phyloP scores from a whole-genome alignment of 768 basidiomycete genomes.

The Suillus alpinus region DNA sequence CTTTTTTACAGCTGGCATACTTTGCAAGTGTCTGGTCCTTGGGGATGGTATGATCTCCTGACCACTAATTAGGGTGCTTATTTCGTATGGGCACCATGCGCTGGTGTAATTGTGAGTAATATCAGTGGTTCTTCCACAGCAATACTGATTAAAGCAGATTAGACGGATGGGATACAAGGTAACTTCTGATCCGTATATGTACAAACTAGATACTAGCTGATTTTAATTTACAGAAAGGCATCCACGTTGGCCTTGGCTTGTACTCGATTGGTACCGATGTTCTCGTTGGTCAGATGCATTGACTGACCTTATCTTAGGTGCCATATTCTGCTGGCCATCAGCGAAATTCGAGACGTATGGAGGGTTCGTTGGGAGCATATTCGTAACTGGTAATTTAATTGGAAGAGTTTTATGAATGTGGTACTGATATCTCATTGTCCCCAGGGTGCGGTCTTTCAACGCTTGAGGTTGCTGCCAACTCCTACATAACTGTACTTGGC shows the following conservation, averaged over 20 bases:
- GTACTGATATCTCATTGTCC: not conserved
- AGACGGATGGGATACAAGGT: conserved; percentile 65
- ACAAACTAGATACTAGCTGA: not conserved
- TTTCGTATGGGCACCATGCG: conserved; percentile 56
- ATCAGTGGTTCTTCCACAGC: not conserved
- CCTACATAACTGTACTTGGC: conserved; percentile 71
- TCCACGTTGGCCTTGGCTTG: conserved; percentile 55
- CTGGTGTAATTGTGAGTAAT: conserved; percentile 50
- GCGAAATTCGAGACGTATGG: conserved; percentile 65
- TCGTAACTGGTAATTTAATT: conserved; percentile 50
- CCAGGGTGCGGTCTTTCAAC: conserved; percentile 60
- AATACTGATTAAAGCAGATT: conserved; percentile 39
- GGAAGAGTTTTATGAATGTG: not conserved
- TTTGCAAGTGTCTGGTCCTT: conserved; percentile 38
- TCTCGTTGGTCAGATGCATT: not conserved
- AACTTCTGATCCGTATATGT: not conserved
- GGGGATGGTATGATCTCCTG: not conserved
- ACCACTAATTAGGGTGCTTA: conserved; percentile 47
- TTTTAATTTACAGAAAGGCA: conserved; percentile 43
- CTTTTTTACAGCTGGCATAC: conserved; percentile 72
- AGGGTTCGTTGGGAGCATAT: conserved; percentile 75
- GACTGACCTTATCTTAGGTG: conserved; percentile 39
- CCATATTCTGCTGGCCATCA: conserved; percentile 78
- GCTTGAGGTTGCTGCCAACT: conserved; percentile 73
- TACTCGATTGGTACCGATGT: conserved; percentile 48